phyloP scores from a whole-genome alignment of 163 green algal genomes.

The Prototheca stagnorum region DNA sequence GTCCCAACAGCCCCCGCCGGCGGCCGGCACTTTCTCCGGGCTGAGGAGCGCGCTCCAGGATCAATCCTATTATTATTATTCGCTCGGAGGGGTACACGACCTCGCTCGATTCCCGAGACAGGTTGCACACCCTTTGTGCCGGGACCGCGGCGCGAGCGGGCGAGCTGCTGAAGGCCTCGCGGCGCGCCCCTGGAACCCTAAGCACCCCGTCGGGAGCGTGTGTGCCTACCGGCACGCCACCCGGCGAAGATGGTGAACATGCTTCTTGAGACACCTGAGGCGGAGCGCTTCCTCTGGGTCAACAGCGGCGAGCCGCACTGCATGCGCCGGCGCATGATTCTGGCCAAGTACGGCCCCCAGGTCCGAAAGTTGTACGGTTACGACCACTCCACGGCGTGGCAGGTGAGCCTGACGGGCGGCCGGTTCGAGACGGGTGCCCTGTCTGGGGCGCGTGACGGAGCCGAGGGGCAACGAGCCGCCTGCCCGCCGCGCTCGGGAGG shows the following conservation, averaged over 20 bases:
- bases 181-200: no score
- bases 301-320: constrained; percentile 32
- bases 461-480: background rate
- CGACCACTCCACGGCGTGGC: constrained; percentile 29
- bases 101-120: no score
- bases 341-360: constrained; percentile 38
- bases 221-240: no score
- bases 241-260: constrained; percentile 4
- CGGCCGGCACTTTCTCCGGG: no score
- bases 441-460: background rate
- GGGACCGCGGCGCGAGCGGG: no score
- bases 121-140: no score
- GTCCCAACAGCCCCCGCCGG: no score
- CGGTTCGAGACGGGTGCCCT: background rate
- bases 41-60: no score
- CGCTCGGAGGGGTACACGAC: no score
- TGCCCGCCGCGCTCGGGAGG: background rate
- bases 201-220: no score
- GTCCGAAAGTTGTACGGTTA: constrained; percentile 40
- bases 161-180: no score
- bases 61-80: no score
- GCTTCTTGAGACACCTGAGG: constrained; percentile 1
- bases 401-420: constrained; percentile 16
- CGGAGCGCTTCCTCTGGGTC: constrained; percentile 29
- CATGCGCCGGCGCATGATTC: constrained; percentile 24